Conservation (phyloP, 176 grass and related monocot species). For the Calamus simplicifolius region DNA sequence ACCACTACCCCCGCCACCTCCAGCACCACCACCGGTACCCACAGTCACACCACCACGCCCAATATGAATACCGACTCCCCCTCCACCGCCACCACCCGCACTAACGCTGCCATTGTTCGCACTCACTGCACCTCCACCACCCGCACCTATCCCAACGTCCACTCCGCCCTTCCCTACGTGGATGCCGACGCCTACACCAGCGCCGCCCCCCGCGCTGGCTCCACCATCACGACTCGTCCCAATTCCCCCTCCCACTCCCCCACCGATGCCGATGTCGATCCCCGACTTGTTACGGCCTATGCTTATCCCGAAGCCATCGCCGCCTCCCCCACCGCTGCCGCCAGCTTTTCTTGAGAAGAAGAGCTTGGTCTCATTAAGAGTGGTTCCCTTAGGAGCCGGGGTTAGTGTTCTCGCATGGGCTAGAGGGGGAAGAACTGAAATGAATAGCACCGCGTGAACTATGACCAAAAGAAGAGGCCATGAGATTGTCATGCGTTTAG, state of each 20-base stretch:
- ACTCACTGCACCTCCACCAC: constrained; percentile 28
- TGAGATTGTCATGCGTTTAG: constrained; percentile 16
- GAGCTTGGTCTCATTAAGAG: constrained; percentile 14
- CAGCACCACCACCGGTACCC: constrained; percentile 14
- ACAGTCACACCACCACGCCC: constrained; percentile 34
- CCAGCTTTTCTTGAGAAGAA: constrained; percentile 3
- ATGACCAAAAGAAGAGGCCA: background rate
- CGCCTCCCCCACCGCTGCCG: constrained; percentile 16
- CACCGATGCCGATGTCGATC: constrained; percentile 28
- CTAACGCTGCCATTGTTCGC: constrained; percentile 14
- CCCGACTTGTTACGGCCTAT: constrained; percentile 24
- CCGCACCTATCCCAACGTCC: constrained; percentile 38
- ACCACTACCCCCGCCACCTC: background rate
- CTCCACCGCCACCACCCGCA: constrained; percentile 30
- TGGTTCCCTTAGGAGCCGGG: background rate
- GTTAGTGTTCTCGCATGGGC: constrained; percentile 25
- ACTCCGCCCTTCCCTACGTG: constrained; percentile 27
- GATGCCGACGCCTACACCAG: constrained; percentile 38
- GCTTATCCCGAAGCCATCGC: constrained; percentile 30
- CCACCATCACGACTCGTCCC: constrained; percentile 23
- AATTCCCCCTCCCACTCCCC: constrained; percentile 32
- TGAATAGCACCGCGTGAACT: background rate
- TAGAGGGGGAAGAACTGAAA: background rate
- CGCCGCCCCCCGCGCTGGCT: constrained; percentile 35
- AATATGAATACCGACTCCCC: constrained; percentile 43